Base-by-base conservation (phyloP, 1,284 basidiomycete genomes). In the Fereydounia khargensis region DNA sequence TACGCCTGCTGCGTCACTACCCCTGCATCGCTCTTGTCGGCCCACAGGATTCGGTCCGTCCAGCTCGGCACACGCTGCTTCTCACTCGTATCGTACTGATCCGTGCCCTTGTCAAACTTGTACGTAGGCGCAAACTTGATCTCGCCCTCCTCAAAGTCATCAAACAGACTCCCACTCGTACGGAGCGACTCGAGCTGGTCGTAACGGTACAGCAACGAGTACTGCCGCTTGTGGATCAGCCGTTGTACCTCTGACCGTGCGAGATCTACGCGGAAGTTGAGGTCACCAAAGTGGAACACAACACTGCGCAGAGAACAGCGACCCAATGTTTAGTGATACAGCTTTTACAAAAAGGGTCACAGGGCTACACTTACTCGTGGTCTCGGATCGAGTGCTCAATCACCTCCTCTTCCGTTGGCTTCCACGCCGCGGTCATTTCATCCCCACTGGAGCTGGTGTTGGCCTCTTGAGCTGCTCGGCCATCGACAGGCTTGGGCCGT, bases 41-140 rank as follows among this genome's bases (percentile, higher is more conserved):
- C 39, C 54, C 54, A 95, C 43, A 99, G 74, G 6, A 99, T 83
- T n/a, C 73, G 50, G 44, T 74, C 73, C 7, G 70, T 97, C 92
- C 94, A 98, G 13, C 94, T 89, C 1, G 95, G 95, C 71, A 95
- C 87, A 7, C 95, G 83, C 81, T 86, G 83, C 79, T 98, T 99
- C 77, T 98, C 95, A 61, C 89, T 89, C 3, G 90, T 87, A 76
- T 99, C 95, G 74, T 97, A 99, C 36, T 81, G 80, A 62, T 95
- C 86, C 7, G 89, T 78, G 0, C 79, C 79, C 34, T 79, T 77
- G 70, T 92, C 88, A 71, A 89, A 91, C 55, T 86, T 84, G 78
- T 92, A 92, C 7, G 91, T 95, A 1, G 91, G 91, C 11, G 83
- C 80, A 79, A 99, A 99, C 2, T 85, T 73, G 27, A 98, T 77